Base-by-base conservation (phyloP, 805 yeast species). In the Teunomyces panamensis region DNA sequence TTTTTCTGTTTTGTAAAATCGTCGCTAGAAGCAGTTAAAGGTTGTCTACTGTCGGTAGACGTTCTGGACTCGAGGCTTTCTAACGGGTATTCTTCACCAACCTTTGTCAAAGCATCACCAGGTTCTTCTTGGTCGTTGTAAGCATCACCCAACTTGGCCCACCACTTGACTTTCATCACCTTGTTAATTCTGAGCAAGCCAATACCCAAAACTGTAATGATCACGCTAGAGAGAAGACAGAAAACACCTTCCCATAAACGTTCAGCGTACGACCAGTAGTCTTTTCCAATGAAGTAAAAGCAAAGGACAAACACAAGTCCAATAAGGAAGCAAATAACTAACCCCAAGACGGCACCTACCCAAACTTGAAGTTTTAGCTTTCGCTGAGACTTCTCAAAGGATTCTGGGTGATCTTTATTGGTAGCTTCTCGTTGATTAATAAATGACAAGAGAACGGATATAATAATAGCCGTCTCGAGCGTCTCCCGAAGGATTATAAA, bases 231-330 rank as follows among this genome's bases (percentile, higher is more conserved):
- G 28, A 89, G 63, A 10, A 91, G 74, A 56, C 92, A 85, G 60
- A 90, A 82, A 0, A 83, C 67, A 6, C 96, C 96, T 62, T 90
- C 97, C 87, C 96, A 90, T 45, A 88, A 74, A 57, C 94, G 81
- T 63, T 90, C 97, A 35, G 96, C 85, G 50, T 82, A 70, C 7
- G 91, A 80, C 97, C 97, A 90, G 46, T 88, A 69, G 67, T 90
- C 95, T 24, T 84, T 81, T 11, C 96, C 96, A 28, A 91, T 68
- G 39, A 83, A 61, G 58, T 89, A 89, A 64, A 90, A 90, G 4
- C 83, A 72, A 9, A 75, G 67, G 29, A 90, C 81, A 60, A 90
- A 86, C 0, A 80, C 63, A 3, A 84, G 80, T 3, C 97, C 97
- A 30, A 90, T 77, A 4, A 85, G 48, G 48, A 87, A 61, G 59